A percentile compares a stretch with the other conserved stretches of the same genome.
Conservation (phyloP, 176 grass and related monocot species). For the Dactylis glomerata region DNA sequence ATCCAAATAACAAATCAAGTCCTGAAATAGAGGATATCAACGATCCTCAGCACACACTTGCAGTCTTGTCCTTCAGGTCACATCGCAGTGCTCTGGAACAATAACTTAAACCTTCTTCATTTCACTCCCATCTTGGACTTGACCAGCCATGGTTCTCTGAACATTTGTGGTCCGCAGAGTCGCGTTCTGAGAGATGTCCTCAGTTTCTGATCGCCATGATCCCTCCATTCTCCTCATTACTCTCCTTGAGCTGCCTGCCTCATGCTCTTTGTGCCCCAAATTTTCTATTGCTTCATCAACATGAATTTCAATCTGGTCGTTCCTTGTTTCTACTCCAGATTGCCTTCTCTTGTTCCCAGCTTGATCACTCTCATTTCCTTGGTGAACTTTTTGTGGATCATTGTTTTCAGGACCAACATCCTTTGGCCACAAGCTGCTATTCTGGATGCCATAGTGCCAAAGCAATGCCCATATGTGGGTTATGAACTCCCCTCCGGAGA, state of each 20-base stretch:
- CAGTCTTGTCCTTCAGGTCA: background rate
- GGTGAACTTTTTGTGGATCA: background rate
- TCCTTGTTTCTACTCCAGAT: background rate
- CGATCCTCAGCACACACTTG: background rate
- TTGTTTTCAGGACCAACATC: background rate
- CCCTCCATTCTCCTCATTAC: background rate
- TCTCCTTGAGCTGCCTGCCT: background rate
- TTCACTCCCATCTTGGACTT: background rate
- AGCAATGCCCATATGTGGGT: conserved; percentile 35
- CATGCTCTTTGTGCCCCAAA: too few species aligned
- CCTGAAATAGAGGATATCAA: background rate
- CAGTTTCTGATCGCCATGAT: background rate
- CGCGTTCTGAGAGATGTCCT: background rate
- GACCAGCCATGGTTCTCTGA: background rate
- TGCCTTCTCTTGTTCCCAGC: background rate
- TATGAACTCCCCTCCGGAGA: conserved; percentile 38
- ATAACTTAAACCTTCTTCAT: background rate
- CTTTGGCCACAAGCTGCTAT: conserved; percentile 12
- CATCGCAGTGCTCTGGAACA: background rate
- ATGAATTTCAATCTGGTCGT: background rate
- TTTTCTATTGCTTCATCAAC: background rate
- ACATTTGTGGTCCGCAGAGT: background rate
- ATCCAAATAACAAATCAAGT: background rate
- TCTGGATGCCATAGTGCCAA: conserved; percentile 25
- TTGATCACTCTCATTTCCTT: background rate